Conservation (phyloP, 2,329 filamentous ascomycete species). For the Nemania bipapillata region DNA sequence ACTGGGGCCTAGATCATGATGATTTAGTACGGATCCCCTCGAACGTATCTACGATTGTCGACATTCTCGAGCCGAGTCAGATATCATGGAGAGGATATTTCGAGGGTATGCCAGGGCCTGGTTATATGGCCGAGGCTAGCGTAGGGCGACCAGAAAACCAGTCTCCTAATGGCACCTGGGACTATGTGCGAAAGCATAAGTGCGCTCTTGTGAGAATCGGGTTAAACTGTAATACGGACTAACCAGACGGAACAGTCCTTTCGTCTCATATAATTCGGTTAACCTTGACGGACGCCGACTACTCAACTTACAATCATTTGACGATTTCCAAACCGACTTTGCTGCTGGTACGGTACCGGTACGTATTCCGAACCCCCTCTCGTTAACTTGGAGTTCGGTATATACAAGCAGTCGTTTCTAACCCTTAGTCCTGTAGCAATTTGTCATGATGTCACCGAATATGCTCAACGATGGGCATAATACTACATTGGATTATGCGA, state of each 20-base stretch:
- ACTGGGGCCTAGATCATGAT: slow-evolving; percentile 62
- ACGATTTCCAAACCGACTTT: slow-evolving; percentile 69
- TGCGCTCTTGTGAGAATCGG: slow-evolving; percentile 33
- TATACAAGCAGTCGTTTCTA: neutral
- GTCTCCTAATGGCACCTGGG: slow-evolving; percentile 44
- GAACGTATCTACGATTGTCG: slow-evolving; percentile 60
- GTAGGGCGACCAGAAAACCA: slow-evolving; percentile 40
- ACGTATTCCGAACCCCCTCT: neutral
- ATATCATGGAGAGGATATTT: slow-evolving; percentile 61
- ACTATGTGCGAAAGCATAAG: slow-evolving; percentile 59
- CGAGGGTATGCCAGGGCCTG: slow-evolving; percentile 59
- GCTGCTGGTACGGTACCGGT: slow-evolving; percentile 64
- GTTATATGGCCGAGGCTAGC: slow-evolving; percentile 59
- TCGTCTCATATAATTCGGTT: slow-evolving; percentile 58
- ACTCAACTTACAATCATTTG: slow-evolving; percentile 70
- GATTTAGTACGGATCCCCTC: slow-evolving; percentile 56
- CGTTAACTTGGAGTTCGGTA: neutral
- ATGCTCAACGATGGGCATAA: slow-evolving; percentile 78
- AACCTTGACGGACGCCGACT: slow-evolving; percentile 59
- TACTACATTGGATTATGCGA: slow-evolving; percentile 74
- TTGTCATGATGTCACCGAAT: slow-evolving; percentile 70
- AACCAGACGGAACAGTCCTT: slow-evolving; percentile 49
- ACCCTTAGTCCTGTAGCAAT: slow-evolving; percentile 58
- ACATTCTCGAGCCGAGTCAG: slow-evolving; percentile 56
- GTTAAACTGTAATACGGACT: neutral